phyloP scores from a whole-genome alignment of 176 grass and related monocot genomes.

The Eremochloa ophiuroides region DNA sequence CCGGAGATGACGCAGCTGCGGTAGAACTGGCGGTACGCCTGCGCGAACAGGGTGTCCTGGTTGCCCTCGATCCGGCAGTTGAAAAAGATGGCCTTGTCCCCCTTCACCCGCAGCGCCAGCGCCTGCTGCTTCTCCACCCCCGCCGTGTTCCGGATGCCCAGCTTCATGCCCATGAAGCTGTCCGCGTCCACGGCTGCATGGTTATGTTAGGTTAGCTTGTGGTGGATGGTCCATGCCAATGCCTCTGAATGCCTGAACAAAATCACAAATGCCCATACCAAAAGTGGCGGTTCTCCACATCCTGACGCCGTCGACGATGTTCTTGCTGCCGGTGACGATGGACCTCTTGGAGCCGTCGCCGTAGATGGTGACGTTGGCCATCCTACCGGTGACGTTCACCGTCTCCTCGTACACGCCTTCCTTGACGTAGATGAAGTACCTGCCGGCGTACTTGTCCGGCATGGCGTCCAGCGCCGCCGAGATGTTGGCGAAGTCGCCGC shows the following conservation, averaged over 20 bases:
- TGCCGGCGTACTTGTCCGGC: constrained; percentile 45
- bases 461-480: constrained; percentile 58
- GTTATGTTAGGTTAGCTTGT: too few species aligned
- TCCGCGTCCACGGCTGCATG: constrained; percentile 60
- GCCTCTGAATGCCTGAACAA: too few species aligned
- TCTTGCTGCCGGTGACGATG: constrained; percentile 78
- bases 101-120: constrained; percentile 68
- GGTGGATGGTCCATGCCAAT: neutral
- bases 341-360: constrained; percentile 68
- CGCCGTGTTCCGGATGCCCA: constrained; percentile 81
- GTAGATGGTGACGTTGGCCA: constrained; percentile 68
- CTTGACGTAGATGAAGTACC: constrained; percentile 85
- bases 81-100: constrained; percentile 66
- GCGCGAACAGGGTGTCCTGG: constrained; percentile 88
- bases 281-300: constrained; percentile 75
- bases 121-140: constrained; percentile 64
- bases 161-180: constrained; percentile 51
- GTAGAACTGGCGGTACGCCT: constrained; percentile 85
- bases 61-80: constrained; percentile 82
- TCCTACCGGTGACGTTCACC: constrained; percentile 48
- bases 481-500: constrained; percentile 66
- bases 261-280: too few species aligned
- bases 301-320: constrained; percentile 48
- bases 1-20: constrained; percentile 80
- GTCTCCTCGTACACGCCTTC: constrained; percentile 78